Evolutionary conservation across 345 rosid species (phyloP).

Genomic region (Anacardium occidentale): DNA sequence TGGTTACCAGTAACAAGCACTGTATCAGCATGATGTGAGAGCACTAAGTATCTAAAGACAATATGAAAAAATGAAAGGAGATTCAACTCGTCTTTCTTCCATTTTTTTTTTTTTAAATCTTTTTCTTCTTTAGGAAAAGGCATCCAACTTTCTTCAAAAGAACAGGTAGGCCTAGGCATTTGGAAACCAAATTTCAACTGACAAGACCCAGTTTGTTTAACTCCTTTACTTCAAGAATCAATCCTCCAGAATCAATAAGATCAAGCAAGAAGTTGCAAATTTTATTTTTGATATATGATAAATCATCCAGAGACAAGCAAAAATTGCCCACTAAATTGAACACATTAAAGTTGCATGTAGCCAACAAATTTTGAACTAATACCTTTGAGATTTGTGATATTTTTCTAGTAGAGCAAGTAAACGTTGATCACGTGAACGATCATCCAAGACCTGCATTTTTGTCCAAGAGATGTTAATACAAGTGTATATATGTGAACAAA

Average conservation of each 20-base stretch:
- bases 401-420: constrained; percentile 77
- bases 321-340: neutral
- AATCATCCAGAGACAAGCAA: neutral
- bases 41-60: neutral
- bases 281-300: neutral
- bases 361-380: neutral
- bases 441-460: constrained; percentile 73
- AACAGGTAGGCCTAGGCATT: no score
- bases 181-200: no score
- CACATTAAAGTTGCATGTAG: neutral
- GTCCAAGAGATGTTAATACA: constrained; percentile 10
- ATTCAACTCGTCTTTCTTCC: neutral
- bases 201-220: no score
- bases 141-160: neutral
- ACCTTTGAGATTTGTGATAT: constrained; percentile 86
- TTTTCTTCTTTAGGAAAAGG: no score
- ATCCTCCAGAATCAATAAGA: neutral
- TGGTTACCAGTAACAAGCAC: constrained; percentile 32
- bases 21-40: constrained; percentile 14
- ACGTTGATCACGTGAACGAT: constrained; percentile 67
- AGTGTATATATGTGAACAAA: neutral
- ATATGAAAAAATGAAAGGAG: neutral
- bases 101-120: no score
- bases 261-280: neutral
- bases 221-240: no score